phyloP scores from a whole-genome alignment of 257 asterid species.

The Solanum gracilifrons region DNA sequence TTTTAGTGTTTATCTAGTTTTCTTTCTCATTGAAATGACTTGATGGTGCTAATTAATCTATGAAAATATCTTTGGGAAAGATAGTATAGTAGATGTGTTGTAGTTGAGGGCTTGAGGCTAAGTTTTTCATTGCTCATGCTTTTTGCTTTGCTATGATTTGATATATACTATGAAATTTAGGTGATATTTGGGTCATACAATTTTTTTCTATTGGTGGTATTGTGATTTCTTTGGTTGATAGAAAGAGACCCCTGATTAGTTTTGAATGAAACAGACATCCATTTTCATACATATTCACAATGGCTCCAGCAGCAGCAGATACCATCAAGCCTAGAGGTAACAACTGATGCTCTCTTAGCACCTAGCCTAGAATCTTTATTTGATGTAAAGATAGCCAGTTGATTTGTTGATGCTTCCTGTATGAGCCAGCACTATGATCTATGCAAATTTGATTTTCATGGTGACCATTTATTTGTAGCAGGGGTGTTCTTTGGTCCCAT shows the following conservation, averaged over 20 bases:
- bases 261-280: conserved; percentile 1
- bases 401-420: background rate
- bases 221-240: background rate
- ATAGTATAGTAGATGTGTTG: background rate
- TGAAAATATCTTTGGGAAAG: background rate
- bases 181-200: background rate
- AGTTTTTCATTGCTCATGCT: background rate
- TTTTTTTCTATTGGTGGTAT: background rate
- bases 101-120: background rate
- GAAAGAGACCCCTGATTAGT: background rate
- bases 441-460: background rate
- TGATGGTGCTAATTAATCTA: background rate
- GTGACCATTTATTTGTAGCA: background rate
- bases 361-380: background rate
- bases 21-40: background rate
- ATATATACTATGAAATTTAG: background rate
- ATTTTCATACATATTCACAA: background rate
- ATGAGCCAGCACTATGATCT: background rate
- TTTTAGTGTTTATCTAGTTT: background rate
- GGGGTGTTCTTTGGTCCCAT: background rate
- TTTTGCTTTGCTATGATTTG: background rate
- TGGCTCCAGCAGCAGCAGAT: conserved; percentile 9
- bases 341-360: background rate
- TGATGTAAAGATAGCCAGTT: background rate
- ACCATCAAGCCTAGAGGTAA: conserved; percentile 9